Percentiles rank a stretch among this genome's conserved stretches.
These are phyloP conservation scores for Stephania japonica DNA, from an alignment of 164 flowering plant species.

Conservation along the genomic window DNA sequence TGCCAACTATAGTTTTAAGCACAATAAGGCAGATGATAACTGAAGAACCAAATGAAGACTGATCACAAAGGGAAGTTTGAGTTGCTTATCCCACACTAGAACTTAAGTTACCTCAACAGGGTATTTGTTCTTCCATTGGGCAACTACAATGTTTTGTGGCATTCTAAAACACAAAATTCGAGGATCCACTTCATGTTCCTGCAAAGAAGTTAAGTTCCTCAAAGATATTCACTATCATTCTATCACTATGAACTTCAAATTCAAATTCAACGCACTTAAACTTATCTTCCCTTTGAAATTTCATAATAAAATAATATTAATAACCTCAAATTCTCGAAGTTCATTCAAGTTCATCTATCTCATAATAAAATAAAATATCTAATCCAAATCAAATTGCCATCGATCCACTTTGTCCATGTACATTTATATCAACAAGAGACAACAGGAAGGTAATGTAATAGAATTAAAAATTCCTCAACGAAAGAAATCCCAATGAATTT, in stretches of 20 bases:
- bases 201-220: slow-evolving; percentile 6
- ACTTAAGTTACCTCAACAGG: neutral
- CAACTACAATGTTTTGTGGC: neutral
- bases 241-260: neutral
- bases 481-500: neutral
- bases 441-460: no score
- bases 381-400: no score
- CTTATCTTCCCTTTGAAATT: no score
- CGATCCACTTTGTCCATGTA: no score
- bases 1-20: neutral
- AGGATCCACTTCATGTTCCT: slow-evolving; percentile 6
- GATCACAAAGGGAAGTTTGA: neutral
- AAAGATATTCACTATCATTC: neutral
- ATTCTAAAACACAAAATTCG: slow-evolving; percentile 7
- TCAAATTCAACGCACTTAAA: neutral
- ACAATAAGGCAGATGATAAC: neutral
- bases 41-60: neutral
- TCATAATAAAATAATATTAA: no score
- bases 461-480: neutral
- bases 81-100: neutral
- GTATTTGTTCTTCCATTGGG: neutral
- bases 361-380: no score
- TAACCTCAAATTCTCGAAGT: no score
- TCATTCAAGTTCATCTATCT: no score
- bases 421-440: no score